phyloP scores from a whole-genome alignment of 2,329 filamentous ascomycete genomes.

The Pezicula rhizophila region DNA sequence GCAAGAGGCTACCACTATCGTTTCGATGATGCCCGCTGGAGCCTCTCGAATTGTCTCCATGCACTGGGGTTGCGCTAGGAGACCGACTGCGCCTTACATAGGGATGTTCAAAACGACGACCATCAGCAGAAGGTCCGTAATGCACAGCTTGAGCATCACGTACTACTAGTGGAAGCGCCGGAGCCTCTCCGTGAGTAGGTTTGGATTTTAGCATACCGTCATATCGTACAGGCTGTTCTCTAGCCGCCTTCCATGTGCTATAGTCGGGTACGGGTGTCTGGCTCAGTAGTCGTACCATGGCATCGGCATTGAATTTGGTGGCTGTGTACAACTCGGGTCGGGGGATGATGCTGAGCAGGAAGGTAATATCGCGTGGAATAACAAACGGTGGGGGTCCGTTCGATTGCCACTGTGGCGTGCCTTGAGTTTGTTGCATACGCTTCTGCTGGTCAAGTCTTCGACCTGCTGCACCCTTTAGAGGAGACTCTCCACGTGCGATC shows the following conservation, averaged over 20 bases:
- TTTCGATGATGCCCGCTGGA: too few relatives aligned
- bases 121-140: neutral
- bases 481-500: conserved; percentile 81
- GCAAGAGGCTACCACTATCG: too few relatives aligned
- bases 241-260: conserved; percentile 43
- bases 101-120: too few relatives aligned
- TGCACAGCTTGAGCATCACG: neutral
- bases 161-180: too few relatives aligned
- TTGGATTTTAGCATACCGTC: conserved; percentile 16
- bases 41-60: too few relatives aligned
- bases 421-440: conserved; percentile 51
- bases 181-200: neutral
- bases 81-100: too few relatives aligned
- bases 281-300: conserved; percentile 68
- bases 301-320: conserved; percentile 62
- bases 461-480: conserved; percentile 83
- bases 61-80: too few relatives aligned
- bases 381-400: conserved; percentile 46
- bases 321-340: conserved; percentile 62
- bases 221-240: conserved; percentile 24
- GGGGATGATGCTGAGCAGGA: conserved; percentile 58
- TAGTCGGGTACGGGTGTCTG: conserved; percentile 61
- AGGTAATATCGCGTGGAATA: conserved; percentile 62
- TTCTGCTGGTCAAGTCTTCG: conserved; percentile 69
- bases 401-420: conserved; percentile 27